Base-by-base conservation (phyloP, 2,329 filamentous ascomycete genomes). In the Phyllosticta citrichinensis region DNA sequence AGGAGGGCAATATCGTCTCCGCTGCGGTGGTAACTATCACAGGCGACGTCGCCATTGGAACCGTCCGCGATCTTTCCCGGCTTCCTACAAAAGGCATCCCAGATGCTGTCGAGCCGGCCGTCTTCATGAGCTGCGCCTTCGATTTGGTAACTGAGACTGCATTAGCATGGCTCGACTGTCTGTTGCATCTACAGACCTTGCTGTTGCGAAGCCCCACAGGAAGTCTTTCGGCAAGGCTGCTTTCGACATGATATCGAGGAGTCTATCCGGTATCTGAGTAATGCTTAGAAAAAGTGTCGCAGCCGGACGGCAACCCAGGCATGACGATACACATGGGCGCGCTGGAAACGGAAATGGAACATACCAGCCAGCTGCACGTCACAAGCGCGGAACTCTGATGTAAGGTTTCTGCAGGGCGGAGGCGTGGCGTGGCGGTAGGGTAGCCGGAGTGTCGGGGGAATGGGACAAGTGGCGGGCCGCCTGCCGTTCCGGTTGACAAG, bases 31-130 rank as follows among this genome's bases (percentile, higher is more conserved):
- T 95, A 95, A 27, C 88, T 92, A 77, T 95, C 89, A 76, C 91
- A 96, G 47, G 91, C 90, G 52, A 89, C 82, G 57, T 84, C 86
- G 58, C 91, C 91, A 52, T 85, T 87, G 66, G 81, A 85, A 62
- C 84, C 87, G 68, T 89, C 88, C 61, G 89, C 89, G 68, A 94
- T 91, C 76, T 94, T 95, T 68, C 89, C 89, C 6, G 87, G 85
- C 59, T 84, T 87, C 64, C 83, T 83, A 76, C 88, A 92, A 77
- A 95, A 95, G n/a, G 83, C 87, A 75, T 96, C 91, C 91, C 91
- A 95, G 73, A 95, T 94, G 64, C 87, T 90, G 60, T 89, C 86
- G 22, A 83, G 87, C 65, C 90, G 88, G 65, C 90, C 91, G 71
- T 93, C 90, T 70, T 87, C 83, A 55, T 87, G 79, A 50, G 81